phyloP scores from a whole-genome alignment of 2,329 filamentous ascomycete species.

The Ceratocystis lukuohia region DNA sequence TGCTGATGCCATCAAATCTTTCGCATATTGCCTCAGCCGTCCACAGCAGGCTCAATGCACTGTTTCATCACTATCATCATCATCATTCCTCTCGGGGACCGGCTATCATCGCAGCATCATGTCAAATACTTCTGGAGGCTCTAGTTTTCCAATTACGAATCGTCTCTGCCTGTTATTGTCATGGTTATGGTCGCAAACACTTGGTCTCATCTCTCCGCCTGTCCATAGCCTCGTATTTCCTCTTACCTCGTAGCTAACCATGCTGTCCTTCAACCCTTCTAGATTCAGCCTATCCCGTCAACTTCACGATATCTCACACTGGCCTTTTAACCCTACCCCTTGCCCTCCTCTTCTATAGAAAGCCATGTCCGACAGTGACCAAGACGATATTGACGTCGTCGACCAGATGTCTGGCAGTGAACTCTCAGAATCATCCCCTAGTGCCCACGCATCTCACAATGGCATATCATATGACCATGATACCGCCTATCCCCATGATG shows the following conservation, averaged over 20 bases:
- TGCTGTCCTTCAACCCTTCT: conserved; percentile 1
- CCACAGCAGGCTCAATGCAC: neutral
- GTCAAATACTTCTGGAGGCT: neutral
- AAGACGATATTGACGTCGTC: conserved; percentile 18
- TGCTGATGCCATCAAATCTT: neutral
- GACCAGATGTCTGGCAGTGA: conserved; percentile 55
- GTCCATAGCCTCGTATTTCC: neutral
- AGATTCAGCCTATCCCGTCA: neutral
- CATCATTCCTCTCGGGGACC: neutral
- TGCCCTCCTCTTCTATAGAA: neutral
- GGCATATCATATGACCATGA: conserved; percentile 28
- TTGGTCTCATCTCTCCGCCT: neutral
- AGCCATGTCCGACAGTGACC: conserved; percentile 18
- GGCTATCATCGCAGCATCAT: conserved; percentile 15
- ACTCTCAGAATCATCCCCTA: conserved; percentile 56
- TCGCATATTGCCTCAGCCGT: conserved; percentile 1
- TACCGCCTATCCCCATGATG: conserved; percentile 28
- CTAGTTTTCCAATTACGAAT: neutral
- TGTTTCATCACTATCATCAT: neutral
- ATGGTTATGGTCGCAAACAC: conserved; percentile 13
- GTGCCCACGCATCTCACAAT: conserved; percentile 32
- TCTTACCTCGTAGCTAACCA: conserved; percentile 8
- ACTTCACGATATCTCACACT: neutral
- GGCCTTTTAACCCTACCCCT: neutral
- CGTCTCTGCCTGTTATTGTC: neutral